Percentiles rank a stretch among this genome's conserved stretches.
Evolutionary conservation across 208 protist species (phyloP).

Genomic region (Wallacemonas rigidus): DNA sequence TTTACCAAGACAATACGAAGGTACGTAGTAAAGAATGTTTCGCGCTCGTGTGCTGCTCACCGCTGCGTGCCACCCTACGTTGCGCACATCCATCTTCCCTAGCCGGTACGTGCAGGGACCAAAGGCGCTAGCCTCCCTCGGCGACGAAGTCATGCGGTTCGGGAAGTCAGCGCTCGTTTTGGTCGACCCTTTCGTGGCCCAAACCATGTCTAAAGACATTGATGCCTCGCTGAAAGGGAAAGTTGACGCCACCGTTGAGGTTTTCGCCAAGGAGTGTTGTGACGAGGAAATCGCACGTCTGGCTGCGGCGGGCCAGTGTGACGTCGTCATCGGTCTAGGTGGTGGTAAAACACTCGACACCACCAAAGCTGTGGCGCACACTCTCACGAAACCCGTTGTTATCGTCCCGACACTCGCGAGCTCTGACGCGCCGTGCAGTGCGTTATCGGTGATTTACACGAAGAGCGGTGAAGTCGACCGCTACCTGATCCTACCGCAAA

Average conservation of each 20-base stretch:
- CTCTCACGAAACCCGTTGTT: constrained; percentile 22
- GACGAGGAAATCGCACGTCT: constrained; percentile 28
- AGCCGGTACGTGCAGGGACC: constrained; percentile 39
- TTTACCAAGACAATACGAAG: too few species aligned
- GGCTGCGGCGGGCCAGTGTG: not conserved
- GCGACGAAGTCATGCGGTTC: constrained; percentile 24
- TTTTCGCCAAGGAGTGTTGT: constrained; percentile 28
- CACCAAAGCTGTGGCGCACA: constrained; percentile 30
- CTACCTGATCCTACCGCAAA: constrained; percentile 30
- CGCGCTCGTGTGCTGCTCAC: constrained; percentile 7
- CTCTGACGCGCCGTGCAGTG: constrained; percentile 34
- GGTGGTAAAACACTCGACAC: constrained; percentile 38
- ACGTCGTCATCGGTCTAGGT: constrained; percentile 22
- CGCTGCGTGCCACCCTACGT: constrained; percentile 1
- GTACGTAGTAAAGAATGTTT: too few species aligned
- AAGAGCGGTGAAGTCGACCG: constrained; percentile 23
- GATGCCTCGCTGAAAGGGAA: not conserved
- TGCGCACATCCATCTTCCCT: constrained; percentile 22
- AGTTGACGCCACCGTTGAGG: constrained; percentile 13
- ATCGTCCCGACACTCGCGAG: constrained; percentile 31
- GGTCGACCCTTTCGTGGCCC: constrained; percentile 26
- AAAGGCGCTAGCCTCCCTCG: constrained; percentile 25
- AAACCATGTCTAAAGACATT: constrained; percentile 14
- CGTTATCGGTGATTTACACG: constrained; percentile 30
- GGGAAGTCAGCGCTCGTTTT: constrained; percentile 22